Evolutionary conservation across 345 rosid genomes (phyloP).

Genomic region (Euclidium syriacum): DNA sequence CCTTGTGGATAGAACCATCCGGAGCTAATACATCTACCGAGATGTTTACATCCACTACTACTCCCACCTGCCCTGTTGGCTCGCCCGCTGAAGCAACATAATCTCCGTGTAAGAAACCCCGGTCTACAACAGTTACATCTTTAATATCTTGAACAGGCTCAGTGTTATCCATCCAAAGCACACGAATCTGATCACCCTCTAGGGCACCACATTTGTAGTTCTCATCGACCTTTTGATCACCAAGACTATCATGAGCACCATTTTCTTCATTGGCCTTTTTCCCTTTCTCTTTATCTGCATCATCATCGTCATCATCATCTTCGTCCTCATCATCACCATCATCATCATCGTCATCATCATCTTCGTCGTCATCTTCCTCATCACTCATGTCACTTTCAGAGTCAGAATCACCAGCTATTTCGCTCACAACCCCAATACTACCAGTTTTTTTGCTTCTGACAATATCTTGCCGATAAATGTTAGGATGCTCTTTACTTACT

Average conservation of each 20-base stretch:
- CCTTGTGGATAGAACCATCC: slow-evolving; percentile 58
- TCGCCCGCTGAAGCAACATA: slow-evolving; percentile 77
- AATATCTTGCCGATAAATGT: slow-evolving; percentile 73
- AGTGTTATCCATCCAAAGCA: slow-evolving; percentile 75
- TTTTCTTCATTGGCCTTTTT: slow-evolving; percentile 23
- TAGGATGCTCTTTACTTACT: slow-evolving; percentile 34
- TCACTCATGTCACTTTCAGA: slow-evolving; percentile 68
- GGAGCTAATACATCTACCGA: slow-evolving; percentile 68
- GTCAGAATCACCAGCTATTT: slow-evolving; percentile 87
- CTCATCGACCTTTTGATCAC: slow-evolving; percentile 25
- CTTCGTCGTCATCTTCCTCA: slow-evolving; percentile 46
- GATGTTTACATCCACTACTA: slow-evolving; percentile 69
- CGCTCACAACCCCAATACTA: slow-evolving; percentile 77
- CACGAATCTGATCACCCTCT: slow-evolving; percentile 76
- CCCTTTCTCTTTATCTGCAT: slow-evolving; percentile 27
- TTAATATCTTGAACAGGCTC: slow-evolving; percentile 61
- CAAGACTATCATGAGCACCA: slow-evolving; percentile 29
- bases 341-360: slow-evolving; percentile 36
- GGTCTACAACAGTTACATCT: slow-evolving; percentile 66
- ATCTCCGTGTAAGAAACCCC: slow-evolving; percentile 91
- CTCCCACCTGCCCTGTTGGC: slow-evolving; percentile 90
- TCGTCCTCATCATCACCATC: slow-evolving; percentile 27
- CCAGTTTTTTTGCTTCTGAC: slow-evolving; percentile 54
- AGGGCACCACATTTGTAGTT: slow-evolving; percentile 52
- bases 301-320: slow-evolving; percentile 23